A percentile compares a stretch with the other conserved stretches of the same genome.
Conservation (phyloP, 73 alveolate genomes). For the Paramecium tetraurelia region DNA sequence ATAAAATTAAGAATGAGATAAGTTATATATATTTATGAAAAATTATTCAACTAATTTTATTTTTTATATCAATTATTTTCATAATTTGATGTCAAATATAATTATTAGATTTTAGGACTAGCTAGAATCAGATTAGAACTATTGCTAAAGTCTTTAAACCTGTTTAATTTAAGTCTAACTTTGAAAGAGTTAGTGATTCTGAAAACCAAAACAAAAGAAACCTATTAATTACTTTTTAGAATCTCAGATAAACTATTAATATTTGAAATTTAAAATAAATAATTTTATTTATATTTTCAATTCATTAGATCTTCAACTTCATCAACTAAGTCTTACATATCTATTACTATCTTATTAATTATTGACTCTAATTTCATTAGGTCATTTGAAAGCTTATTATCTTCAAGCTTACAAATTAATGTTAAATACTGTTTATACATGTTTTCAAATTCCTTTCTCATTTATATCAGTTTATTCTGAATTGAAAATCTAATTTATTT, state of each 20-base stretch:
- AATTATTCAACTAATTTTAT: too few species aligned
- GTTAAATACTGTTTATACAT: constrained; percentile 4
- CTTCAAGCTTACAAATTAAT: background rate
- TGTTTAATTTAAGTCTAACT: too few species aligned
- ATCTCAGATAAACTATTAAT: background rate
- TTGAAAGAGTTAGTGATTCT: too few species aligned
- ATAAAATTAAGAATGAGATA: too few species aligned
- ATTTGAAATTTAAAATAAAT: too few species aligned
- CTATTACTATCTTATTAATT: background rate
- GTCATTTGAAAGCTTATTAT: background rate
- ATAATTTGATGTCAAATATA: too few species aligned
- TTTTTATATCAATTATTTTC: too few species aligned
- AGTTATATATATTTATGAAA: too few species aligned
- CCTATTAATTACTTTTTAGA: background rate
- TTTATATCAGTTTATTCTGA: background rate
- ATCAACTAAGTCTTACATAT: background rate
- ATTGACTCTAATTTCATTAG: background rate
- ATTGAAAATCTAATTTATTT: background rate
- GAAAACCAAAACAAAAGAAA: too few species aligned
- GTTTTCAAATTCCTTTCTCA: constrained; percentile 32
- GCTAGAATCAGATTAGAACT: too few species aligned
- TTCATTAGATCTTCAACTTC: constrained; percentile 31
- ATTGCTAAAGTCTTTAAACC: too few species aligned
- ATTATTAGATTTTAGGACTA: too few species aligned
- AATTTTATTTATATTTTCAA: background rate